Evolutionary conservation across 495 filamentous ascomycete genomes (phyloP).

Genomic region (Terfezia boudieri): DNA sequence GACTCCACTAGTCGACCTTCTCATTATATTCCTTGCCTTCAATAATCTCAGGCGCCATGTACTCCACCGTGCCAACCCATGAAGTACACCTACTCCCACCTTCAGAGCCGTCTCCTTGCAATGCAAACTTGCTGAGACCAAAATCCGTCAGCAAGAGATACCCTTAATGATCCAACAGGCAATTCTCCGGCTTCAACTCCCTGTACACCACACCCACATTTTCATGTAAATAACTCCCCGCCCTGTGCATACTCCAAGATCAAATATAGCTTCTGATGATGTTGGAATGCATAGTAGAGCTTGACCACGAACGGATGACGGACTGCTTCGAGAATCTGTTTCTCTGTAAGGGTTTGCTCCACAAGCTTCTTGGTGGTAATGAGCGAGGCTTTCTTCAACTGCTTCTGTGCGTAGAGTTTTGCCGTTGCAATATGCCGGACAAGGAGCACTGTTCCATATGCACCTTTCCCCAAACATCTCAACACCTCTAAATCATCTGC

Average conservation of each 20-base stretch:
- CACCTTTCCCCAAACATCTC: slow-evolving; percentile 91
- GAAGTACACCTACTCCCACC: slow-evolving; percentile 55
- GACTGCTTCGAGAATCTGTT: slow-evolving; percentile 78
- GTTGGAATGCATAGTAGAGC: slow-evolving; percentile 94
- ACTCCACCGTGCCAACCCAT: slow-evolving; percentile 80
- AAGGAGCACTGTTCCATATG: slow-evolving; percentile 70
- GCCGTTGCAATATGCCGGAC: slow-evolving; percentile 75
- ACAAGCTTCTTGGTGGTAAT: slow-evolving; percentile 80
- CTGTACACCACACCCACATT: slow-evolving; percentile 86
- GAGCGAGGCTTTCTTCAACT: slow-evolving; percentile 87
- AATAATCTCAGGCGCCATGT: slow-evolving; percentile 96
- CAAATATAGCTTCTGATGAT: slow-evolving; percentile 90
- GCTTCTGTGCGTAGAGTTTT: slow-evolving; percentile 88
- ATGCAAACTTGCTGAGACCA: slow-evolving; percentile 83
- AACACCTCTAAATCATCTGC: slow-evolving; percentile 74
- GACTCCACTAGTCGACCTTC: slow-evolving; percentile 95
- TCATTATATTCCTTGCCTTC: slow-evolving; percentile 67
- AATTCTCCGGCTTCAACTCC: slow-evolving; percentile 95
- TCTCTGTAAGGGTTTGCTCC: slow-evolving; percentile 93
- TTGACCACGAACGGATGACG: slow-evolving; percentile 94
- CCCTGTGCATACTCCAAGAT: slow-evolving; percentile 98
- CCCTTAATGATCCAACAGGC: slow-evolving; percentile 72
- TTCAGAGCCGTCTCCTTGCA: slow-evolving; percentile 24
- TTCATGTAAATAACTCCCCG: slow-evolving; percentile 86
- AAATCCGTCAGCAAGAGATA: slow-evolving; percentile 94